These are phyloP conservation scores for Echinochloa phyllopogon DNA, from an alignment of 176 grass and related monocot genomes.

Conservation along the genomic window DNA sequence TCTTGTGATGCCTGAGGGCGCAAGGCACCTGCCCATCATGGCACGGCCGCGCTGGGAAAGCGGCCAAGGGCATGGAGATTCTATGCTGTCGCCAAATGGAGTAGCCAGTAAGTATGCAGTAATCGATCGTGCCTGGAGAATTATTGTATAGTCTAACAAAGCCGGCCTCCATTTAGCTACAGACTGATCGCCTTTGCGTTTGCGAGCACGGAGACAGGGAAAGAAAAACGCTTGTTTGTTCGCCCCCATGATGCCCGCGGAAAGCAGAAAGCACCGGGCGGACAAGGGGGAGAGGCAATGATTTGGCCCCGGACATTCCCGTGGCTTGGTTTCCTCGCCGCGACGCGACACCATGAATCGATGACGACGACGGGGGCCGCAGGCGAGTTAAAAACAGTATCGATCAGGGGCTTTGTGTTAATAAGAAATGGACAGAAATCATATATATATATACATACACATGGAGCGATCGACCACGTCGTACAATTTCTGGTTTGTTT, in stretches of 20 bases:
- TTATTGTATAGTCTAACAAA: not conserved
- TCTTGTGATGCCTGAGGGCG: constrained; percentile 29
- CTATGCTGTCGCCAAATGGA: constrained; percentile 22
- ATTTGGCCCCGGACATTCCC: constrained; percentile 47
- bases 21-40: constrained; percentile 42
- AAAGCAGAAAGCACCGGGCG: constrained; percentile 34
- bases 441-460: not conserved
- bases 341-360: constrained; percentile 22
- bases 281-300: constrained; percentile 17
- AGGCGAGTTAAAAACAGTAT: constrained; percentile 25
- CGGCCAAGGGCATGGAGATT: constrained; percentile 21
- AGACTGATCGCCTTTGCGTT: constrained; percentile 32
- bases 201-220: constrained; percentile 36
- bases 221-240: constrained; percentile 30
- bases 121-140: constrained; percentile 1
- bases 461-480: not conserved
- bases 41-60: constrained; percentile 29
- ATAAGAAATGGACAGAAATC: constrained; percentile 1
- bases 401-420: not conserved
- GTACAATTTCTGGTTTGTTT: not conserved
- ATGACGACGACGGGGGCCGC: not conserved
- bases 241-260: constrained; percentile 6
- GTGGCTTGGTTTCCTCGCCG: constrained; percentile 14
- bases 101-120: not conserved
- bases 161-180: constrained; percentile 11